Evolutionary conservation across 2,329 filamentous ascomycete species (phyloP), one percentile per base, ranked within the genome.

Genomic region (Penicillium palitans): DNA sequence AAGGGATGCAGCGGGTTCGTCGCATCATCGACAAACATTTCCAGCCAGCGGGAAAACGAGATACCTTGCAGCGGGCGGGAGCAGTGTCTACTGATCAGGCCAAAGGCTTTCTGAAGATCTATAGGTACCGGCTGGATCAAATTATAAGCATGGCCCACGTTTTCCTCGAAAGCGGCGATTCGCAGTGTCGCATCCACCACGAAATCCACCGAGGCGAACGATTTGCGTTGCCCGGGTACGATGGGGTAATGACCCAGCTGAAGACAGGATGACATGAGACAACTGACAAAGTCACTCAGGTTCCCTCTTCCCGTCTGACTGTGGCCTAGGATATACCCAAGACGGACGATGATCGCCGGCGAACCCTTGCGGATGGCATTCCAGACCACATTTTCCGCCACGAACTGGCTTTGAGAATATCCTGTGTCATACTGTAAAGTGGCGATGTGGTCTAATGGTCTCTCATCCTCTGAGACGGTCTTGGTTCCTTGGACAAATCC

Each of bases 351-450:
- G 5, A 57, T 42, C 29, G 65, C 47, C 1, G 65, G 66, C 10
- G 65, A 55, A 8, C 66, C 64, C 12, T 61, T 63, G 2, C 35
- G 31, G 7, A 62, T 62, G 1, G 62, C 63, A 15, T 63, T 56
- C 61, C 60, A 63, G 5, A 56, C 49, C 8, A 69, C 59, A 6
- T 41, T 57, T 37, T 69, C 67, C 0, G 58, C 63, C 10, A 68
- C 67, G 21, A 55, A 58, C 29, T 69, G 62, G 55, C 65, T 69
- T 6, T 57, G 57, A 0, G 61, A 49, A 25, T 69, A 69, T 13
- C 67, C 65, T 2, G 57, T 55, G 17, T 56, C 52, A 9, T 61
- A 39, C 12, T 46, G n/a, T 15, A 59, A 24, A 15, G 50, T 42
- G 1, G 55, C 33, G 7, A 37, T 44, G 10, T 53, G 55, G 5